Evolutionary conservation across 2,329 filamentous ascomycete genomes (phyloP).

Genomic region (Penicillium paneum): DNA sequence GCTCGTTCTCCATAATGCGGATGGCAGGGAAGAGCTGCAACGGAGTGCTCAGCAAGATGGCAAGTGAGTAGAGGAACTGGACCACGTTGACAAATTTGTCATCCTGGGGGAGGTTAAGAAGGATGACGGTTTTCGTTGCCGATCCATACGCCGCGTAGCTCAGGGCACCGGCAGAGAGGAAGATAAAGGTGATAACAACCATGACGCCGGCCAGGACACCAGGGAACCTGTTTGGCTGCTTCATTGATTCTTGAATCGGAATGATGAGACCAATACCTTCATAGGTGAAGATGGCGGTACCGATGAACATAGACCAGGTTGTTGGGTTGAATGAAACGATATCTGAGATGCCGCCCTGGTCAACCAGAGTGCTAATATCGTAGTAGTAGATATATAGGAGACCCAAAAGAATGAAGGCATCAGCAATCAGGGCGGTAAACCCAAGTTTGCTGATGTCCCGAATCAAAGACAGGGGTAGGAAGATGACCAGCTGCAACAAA

Average conservation of each 20-base stretch:
- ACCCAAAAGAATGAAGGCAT: slow-evolving; percentile 89
- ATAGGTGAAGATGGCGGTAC: slow-evolving; percentile 98
- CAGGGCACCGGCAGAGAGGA: slow-evolving; percentile 84
- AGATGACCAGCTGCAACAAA: slow-evolving; percentile 90
- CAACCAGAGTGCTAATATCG: slow-evolving; percentile 78
- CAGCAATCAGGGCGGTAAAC: slow-evolving; percentile 88
- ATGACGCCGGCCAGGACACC: slow-evolving; percentile 84
- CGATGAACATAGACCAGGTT: slow-evolving; percentile 96
- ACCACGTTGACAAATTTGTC: slow-evolving; percentile 92
- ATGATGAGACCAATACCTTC: slow-evolving; percentile 97
- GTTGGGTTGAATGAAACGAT: slow-evolving; percentile 86
- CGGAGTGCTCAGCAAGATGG: slow-evolving; percentile 93
- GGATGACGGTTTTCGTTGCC: slow-evolving; percentile 90
- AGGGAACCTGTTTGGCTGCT: slow-evolving; percentile 83
- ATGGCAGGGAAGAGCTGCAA: slow-evolving; percentile 97
- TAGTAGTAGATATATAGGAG: slow-evolving; percentile 95
- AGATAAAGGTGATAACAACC: slow-evolving; percentile 89
- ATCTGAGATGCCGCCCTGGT: slow-evolving; percentile 72
- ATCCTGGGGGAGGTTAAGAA: slow-evolving; percentile 94
- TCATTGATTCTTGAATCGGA: slow-evolving; percentile 97
- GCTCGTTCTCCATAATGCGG: slow-evolving; percentile 88
- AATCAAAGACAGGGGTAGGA: slow-evolving; percentile 88
- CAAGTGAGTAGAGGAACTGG: slow-evolving; percentile 94
- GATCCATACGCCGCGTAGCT: slow-evolving; percentile 96
- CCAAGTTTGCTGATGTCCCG: slow-evolving; percentile 97